These are phyloP conservation scores for Zygosaccharomyces pseudorouxii DNA, from an alignment of 805 yeast species.

Conservation along the genomic window DNA sequence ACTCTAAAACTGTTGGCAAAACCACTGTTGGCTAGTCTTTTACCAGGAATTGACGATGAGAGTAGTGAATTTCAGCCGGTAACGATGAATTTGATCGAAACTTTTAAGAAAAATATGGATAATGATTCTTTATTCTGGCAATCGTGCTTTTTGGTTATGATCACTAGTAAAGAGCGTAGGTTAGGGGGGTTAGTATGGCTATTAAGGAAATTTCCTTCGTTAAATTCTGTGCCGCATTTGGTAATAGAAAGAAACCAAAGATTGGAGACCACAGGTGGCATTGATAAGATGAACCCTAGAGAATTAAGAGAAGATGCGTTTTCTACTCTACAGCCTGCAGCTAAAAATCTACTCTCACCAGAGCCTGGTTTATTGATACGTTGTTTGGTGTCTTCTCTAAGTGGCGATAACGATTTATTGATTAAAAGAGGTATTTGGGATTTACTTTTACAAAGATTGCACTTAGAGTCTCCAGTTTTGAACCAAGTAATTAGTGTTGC, in stretches of 20 bases:
- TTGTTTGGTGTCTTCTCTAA: slow-evolving; percentile 66
- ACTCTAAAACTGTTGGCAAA: slow-evolving; percentile 53
- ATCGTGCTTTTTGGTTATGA: slow-evolving; percentile 64
- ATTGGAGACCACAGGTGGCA: slow-evolving; percentile 2
- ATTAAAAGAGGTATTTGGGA: slow-evolving; percentile 90
- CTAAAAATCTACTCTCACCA: slow-evolving; percentile 60
- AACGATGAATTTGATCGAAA: slow-evolving; percentile 55
- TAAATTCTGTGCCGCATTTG: slow-evolving; percentile 39
- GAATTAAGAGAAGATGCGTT: slow-evolving; percentile 35
- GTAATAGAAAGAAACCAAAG: slow-evolving; percentile 14
- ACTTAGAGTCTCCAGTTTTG: slow-evolving; percentile 56
- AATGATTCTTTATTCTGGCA: slow-evolving; percentile 87
- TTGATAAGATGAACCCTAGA: slow-evolving; percentile 20
- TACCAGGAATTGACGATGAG: slow-evolving; percentile 92
- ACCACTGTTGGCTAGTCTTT: slow-evolving; percentile 66
- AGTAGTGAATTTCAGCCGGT: slow-evolving; percentile 74
- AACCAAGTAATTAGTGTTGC: slow-evolving; percentile 42
- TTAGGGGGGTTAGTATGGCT: slow-evolving; percentile 80
- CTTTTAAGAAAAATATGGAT: slow-evolving; percentile 49
- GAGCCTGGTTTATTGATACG: slow-evolving; percentile 76
- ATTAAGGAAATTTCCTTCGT: slow-evolving; percentile 55
- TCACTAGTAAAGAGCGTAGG: slow-evolving; percentile 73
- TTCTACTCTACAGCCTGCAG: slow-evolving; percentile 42
- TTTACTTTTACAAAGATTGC: slow-evolving; percentile 61
- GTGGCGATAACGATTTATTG: slow-evolving; percentile 58